Evolutionary conservation across 108 stramenopile species (phyloP), one percentile per base, ranked within the genome.

Genomic region (Nitzschia sp.): DNA sequence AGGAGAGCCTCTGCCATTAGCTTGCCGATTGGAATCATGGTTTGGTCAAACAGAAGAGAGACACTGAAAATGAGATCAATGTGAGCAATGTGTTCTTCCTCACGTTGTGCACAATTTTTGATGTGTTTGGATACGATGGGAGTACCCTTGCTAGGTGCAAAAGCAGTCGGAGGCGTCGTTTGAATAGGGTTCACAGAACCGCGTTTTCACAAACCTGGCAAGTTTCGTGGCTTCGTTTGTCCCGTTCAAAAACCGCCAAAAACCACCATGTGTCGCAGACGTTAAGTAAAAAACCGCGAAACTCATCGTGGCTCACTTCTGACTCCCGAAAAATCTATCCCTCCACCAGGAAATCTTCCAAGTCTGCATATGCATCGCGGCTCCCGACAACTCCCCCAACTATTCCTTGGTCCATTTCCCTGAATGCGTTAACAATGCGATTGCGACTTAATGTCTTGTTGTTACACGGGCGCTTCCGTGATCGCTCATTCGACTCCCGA

Each of bases 321-420:
- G 53, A 54, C 53, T 17, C 17, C 46, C 17, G 46, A 48, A 34
- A 34, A 25, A 20, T 53, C 65, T 61, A 81, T 15, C 80, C 80
- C 29, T 77, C 80, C 37, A 77, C 80, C 40, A 81, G 51, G 56
- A 81, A 81, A 51, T 81, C 80, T 64, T 81, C 80, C 15, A 81
- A 50, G 58, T 81, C 80, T 24, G 67, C 73, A 51, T 62, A 81
- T 10, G 80, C 77, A 67, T 81, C 80, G 6, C 43, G 34, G 6
- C 56, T 24, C 1, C 24, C 21, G 20, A 43, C 56, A 3, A 51
- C 66, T 22, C 65, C 51, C 14, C 57, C 69, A 20, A 26, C 53
- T 9, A 8, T 66, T 0, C 52, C 73, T 21, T 54, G 57, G 43
- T 81, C 80, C 22, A 70, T 39, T 6, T 65, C 39, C 41, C 74